Conservation (phyloP, 2,329 filamentous ascomycete species). For the Monilinia aucupariae region DNA sequence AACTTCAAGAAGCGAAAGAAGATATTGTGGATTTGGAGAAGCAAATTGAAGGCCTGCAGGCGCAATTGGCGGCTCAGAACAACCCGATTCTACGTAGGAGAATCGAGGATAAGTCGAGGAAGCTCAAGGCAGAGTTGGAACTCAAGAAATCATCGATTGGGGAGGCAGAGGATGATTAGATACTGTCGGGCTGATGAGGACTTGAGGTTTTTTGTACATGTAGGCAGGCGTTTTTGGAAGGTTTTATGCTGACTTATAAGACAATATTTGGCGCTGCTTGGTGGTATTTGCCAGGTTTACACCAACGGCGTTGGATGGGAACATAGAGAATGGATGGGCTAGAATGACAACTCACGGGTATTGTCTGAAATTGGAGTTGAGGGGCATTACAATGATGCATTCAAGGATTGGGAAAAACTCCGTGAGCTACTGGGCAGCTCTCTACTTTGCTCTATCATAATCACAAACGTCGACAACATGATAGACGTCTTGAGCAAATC, state of each 20-base stretch:
- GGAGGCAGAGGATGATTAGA: slow-evolving; percentile 31
- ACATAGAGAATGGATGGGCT: neutral
- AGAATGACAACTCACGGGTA: neutral
- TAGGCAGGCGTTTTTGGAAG: neutral
- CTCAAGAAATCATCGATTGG: slow-evolving; percentile 44
- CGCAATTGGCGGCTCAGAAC: slow-evolving; percentile 39
- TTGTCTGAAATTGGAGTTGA: neutral
- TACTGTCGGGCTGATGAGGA: too few relatives aligned
- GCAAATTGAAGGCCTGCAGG: slow-evolving; percentile 42
- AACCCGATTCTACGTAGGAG: slow-evolving; percentile 47
- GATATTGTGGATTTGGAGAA: slow-evolving; percentile 51
- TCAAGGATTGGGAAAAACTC: neutral
- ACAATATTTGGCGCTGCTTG: neutral
- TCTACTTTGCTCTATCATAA: neutral
- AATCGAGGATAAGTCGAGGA: slow-evolving; percentile 44
- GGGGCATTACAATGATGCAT: neutral
- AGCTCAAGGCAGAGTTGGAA: slow-evolving; percentile 48
- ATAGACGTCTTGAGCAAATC: neutral
- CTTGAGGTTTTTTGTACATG: neutral
- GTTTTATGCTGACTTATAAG: neutral
- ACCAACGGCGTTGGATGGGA: neutral
- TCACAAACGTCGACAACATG: neutral
- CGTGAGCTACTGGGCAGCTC: neutral
- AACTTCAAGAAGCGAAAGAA: slow-evolving; percentile 43
- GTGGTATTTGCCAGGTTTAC: neutral